phyloP scores from a whole-genome alignment of 2,329 filamentous ascomycete genomes.

The Chaetomium olivaceum region DNA sequence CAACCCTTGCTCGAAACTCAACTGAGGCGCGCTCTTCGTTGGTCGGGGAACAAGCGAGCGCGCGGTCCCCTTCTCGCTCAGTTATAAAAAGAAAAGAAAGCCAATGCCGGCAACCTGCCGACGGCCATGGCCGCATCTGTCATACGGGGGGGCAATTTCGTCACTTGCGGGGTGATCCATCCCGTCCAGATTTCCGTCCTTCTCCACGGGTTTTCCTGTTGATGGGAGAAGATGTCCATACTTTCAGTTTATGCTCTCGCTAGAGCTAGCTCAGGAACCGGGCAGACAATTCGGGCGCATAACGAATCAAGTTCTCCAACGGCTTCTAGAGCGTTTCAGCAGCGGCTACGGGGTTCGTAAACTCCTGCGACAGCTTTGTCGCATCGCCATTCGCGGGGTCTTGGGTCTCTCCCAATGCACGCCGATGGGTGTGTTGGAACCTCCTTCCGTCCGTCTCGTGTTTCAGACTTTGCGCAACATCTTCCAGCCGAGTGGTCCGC shows the following conservation, averaged over 20 bases:
- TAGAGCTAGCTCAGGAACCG: constrained; percentile 15
- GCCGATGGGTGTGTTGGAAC: constrained; percentile 8
- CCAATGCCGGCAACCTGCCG: constrained; percentile 29
- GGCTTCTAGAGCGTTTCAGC: constrained; percentile 28
- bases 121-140: constrained; percentile 18
- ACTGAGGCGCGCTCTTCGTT: constrained; percentile 33
- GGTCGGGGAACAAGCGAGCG: constrained; percentile 32
- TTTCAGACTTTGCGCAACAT: constrained; percentile 26
- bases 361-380: constrained; percentile 13
- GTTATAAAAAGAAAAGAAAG: constrained; percentile 30
- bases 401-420: constrained; percentile 2
- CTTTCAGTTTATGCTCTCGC: neutral
- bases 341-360: constrained; percentile 8
- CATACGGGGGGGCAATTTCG: neutral
- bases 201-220: neutral
- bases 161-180: neutral
- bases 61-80: constrained; percentile 30
- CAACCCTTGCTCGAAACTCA: constrained; percentile 33
- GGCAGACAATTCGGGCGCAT: constrained; percentile 11
- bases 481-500: constrained; percentile 25
- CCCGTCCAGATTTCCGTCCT: neutral
- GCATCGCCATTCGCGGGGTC: constrained; percentile 18
- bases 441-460: constrained; percentile 13
- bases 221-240: neutral
- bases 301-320: constrained; percentile 20